Conservation (phyloP, 2,329 filamentous ascomycete genomes). For the Pseudonectria buxi region DNA sequence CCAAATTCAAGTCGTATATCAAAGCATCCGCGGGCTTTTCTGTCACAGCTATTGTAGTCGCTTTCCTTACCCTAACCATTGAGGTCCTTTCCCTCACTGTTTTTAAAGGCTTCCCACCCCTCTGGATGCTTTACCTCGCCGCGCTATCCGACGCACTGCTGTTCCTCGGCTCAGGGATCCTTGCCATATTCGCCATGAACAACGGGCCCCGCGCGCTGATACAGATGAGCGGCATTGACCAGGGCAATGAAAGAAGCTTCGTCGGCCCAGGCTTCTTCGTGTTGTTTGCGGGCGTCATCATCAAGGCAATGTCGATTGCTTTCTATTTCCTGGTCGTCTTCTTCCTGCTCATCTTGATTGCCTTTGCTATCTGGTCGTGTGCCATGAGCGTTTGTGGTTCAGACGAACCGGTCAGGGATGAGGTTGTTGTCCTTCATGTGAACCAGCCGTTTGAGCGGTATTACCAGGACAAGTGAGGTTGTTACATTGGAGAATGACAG, state of each 20-base stretch:
- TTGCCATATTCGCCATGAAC: constrained; percentile 11
- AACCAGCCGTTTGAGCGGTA: too few species aligned
- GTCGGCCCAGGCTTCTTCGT: constrained; percentile 7
- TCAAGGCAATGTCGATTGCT: constrained; percentile 11
- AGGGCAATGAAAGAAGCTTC: constrained; percentile 5
- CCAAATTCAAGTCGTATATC: constrained; percentile 3
- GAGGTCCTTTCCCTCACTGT: constrained; percentile 6
- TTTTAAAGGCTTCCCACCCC: constrained; percentile 3
- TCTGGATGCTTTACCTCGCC: constrained; percentile 8
- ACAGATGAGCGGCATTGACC: constrained; percentile 5
- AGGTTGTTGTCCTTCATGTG: too few species aligned
- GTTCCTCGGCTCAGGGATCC: constrained; percentile 6
- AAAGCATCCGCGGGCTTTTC: constrained; percentile 6
- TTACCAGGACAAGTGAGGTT: too few species aligned
- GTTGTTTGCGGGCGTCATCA: constrained; percentile 8
- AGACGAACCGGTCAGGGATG: too few species aligned
- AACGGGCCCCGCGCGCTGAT: constrained; percentile 9
- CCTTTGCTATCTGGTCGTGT: background rate
- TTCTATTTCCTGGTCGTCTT: constrained; percentile 9
- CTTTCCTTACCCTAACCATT: constrained; percentile 6
- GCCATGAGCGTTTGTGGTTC: too few species aligned
- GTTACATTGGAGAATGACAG: too few species aligned
- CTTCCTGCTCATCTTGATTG: constrained; percentile 2
- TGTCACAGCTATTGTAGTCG: constrained; percentile 6
- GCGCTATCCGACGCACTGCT: constrained; percentile 5